phyloP scores from a whole-genome alignment of 2,329 filamentous ascomycete genomes.

The Tolypocladium paradoxum region DNA sequence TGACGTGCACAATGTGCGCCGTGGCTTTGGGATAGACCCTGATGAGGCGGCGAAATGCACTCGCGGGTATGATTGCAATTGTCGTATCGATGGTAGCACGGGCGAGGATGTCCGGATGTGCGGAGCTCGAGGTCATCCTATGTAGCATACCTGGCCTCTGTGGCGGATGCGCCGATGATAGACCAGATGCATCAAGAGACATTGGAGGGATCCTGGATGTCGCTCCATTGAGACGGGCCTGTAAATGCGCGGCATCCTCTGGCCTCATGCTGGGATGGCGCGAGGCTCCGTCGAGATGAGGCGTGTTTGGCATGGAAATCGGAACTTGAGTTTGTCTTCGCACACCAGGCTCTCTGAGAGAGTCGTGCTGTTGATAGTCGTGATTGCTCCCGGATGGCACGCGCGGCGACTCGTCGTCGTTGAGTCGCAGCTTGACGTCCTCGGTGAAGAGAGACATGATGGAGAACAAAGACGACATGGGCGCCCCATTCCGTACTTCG shows the following conservation, averaged over 20 bases:
- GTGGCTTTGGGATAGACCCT: constrained; percentile 93
- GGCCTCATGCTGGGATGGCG: constrained; percentile 6
- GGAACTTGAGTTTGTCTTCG: constrained; percentile 6
- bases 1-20: constrained; percentile 95
- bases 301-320: constrained; percentile 26
- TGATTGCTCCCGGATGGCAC: constrained; percentile 11
- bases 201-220: constrained; percentile 59
- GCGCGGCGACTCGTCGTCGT: constrained; percentile 41
- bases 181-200: constrained; percentile 45
- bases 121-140: constrained; percentile 54
- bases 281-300: constrained; percentile 21
- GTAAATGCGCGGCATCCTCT: constrained; percentile 7
- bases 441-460: constrained; percentile 96
- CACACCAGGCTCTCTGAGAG: constrained; percentile 9
- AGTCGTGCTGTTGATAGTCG: constrained; percentile 17
- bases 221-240: constrained; percentile 2
- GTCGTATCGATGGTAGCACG: constrained; percentile 93
- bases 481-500: constrained; percentile 93
- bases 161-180: constrained; percentile 13
- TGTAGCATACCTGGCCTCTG: constrained; percentile 30
- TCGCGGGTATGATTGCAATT: constrained; percentile 95
- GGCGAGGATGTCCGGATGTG: constrained; percentile 95
- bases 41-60: constrained; percentile 85
- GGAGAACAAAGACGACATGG: constrained; percentile 97
- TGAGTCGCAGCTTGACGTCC: constrained; percentile 69